Percentiles rank a stretch among this genome's conserved stretches.
Evolutionary conservation across 306 rosid genomes (phyloP).

Genomic region (Castanea crenata): DNA sequence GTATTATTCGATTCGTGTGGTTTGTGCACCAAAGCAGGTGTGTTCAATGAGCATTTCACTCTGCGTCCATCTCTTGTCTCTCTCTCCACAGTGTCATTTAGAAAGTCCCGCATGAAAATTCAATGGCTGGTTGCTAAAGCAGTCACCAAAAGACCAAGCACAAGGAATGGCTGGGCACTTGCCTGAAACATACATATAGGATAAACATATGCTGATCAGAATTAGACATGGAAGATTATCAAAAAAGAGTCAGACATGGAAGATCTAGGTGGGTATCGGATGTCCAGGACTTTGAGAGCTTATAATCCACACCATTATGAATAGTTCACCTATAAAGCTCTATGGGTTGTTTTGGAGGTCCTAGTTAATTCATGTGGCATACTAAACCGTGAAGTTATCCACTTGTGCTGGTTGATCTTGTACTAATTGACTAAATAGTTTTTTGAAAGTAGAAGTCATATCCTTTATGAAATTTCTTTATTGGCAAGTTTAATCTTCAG

Average conservation of each 20-base stretch:
- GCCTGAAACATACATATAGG: conserved; percentile 36
- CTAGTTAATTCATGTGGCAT: background rate
- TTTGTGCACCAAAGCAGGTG: background rate
- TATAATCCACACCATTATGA: background rate
- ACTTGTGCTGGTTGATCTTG: background rate
- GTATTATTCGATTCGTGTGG: background rate
- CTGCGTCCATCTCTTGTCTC: background rate
- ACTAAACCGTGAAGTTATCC: background rate
- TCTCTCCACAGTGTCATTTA: background rate
- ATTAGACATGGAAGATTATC: background rate
- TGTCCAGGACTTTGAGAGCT: background rate
- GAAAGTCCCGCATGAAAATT: background rate
- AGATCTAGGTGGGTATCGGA: background rate
- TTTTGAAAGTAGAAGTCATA: background rate
- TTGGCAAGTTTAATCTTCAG: background rate
- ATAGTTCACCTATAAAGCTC: background rate
- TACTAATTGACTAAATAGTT: background rate
- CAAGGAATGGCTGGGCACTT: conserved; percentile 66
- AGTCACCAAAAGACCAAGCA: conserved; percentile 57
- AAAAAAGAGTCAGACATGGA: background rate
- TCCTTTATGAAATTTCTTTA: background rate
- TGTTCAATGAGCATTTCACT: background rate
- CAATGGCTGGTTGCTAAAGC: conserved; percentile 62
- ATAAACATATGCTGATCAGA: background rate
- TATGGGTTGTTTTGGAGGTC: background rate